Conservation (phyloP, 1,139 yeast genomes). For the Protomyces pachydermus region DNA sequence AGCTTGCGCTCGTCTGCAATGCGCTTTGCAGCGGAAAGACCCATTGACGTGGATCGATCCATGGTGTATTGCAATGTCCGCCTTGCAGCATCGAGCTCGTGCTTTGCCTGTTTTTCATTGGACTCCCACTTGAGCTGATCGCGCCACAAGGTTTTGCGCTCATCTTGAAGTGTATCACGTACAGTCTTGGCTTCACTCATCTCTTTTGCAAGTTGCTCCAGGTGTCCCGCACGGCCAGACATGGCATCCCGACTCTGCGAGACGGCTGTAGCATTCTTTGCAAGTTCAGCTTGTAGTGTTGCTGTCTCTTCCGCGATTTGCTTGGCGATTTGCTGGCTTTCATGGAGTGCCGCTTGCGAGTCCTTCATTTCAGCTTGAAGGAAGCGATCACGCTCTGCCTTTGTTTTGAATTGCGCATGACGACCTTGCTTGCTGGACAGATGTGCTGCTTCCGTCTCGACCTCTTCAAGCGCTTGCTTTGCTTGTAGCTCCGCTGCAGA, state of each 20-base stretch:
- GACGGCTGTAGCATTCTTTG: constrained; percentile 26
- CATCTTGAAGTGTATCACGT: constrained; percentile 50
- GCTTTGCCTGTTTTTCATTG: constrained; percentile 51
- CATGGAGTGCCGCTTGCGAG: constrained; percentile 40
- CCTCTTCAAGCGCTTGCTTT: constrained; percentile 42
- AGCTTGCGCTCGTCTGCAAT: constrained; percentile 56
- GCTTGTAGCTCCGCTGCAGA: constrained; percentile 44
- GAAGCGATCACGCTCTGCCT: constrained; percentile 65
- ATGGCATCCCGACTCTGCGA: constrained; percentile 23
- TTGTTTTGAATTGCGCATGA: constrained; percentile 53
- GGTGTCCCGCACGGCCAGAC: constrained; percentile 27
- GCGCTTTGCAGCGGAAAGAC: constrained; percentile 60
- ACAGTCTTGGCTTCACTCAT: constrained; percentile 22
- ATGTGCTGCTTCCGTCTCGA: constrained; percentile 55
- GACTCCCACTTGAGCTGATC: constrained; percentile 63
- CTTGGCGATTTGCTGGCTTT: constrained; percentile 32
- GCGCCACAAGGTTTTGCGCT: constrained; percentile 72
- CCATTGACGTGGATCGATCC: constrained; percentile 66
- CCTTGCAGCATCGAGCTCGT: constrained; percentile 53
- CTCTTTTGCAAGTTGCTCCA: constrained; percentile 27
- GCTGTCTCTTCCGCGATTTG: constrained; percentile 38
- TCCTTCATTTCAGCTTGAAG: constrained; percentile 49
- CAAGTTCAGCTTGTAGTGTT: constrained; percentile 38
- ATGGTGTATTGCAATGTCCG: constrained; percentile 40
- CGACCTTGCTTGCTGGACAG: constrained; percentile 72